Base-by-base conservation (phyloP, 768 basidiomycete species). In the Cystobasidium tubakii region DNA sequence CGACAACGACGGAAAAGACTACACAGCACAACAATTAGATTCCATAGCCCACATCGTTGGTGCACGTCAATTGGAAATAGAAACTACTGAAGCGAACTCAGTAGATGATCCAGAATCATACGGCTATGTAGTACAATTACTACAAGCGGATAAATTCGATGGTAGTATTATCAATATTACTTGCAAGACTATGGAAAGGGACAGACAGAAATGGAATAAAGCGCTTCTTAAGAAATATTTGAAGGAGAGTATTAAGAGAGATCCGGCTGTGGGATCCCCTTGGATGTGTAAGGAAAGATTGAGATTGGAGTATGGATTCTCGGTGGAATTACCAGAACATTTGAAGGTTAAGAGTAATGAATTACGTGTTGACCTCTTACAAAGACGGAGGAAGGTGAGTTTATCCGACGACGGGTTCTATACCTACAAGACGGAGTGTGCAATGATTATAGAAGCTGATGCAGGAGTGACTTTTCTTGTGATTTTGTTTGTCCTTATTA, bases 211-310 rank as follows among this genome's bases (percentile, higher is more conserved):
- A 23, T 98, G 98, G 82, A 95, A 92, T 33, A 97, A 98, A 82
- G 93, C 93, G 21, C 95, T 98, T 77, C 86, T 99, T 33, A 91
- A 93, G 76, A 89, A 93, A 19, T 97, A 95, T 82, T 90, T 99
- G 73, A 88, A 91, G 75, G 96, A 98, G 79, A 95, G 92, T 78
- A 90, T 99, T 1, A 89, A 91, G 78, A 88, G 96, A 39, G 92
- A 95, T 77, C 85, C 92, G 19, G 89, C 91, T 10, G 89, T 95
- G 31, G 92, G 92, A 9, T 91, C 92, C 0, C 95, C 96, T 6
- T 99, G 96, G 96, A 89, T 88, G 1, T 93, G 98, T 34, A 97
- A 97, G 81, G 86, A 86, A 0, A 82, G 84, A 6, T 89, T 98
- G 71, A 94, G 92, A 0, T 85, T 86, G 73, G 86, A 88, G 67